Conservation (phyloP, 2,329 filamentous ascomycete species). For the Cladobotryum protrusum region DNA sequence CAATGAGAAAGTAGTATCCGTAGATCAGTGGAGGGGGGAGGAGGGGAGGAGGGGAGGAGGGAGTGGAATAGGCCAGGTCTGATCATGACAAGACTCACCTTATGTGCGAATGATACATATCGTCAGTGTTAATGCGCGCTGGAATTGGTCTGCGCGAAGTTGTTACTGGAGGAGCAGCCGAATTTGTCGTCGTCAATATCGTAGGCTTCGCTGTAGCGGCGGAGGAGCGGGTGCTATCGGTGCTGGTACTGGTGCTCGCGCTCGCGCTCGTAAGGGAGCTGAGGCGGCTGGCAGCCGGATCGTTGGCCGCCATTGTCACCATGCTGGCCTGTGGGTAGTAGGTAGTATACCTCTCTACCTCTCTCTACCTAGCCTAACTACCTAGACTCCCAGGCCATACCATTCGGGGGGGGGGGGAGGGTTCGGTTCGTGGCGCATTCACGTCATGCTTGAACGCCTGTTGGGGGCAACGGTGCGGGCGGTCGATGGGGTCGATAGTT, state of each 20-base stretch:
- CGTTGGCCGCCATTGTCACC: conserved; percentile 62
- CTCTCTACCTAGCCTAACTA: no score
- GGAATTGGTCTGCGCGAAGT: conserved; percentile 17
- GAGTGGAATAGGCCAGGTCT: conserved; percentile 1
- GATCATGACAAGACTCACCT: conserved; percentile 25
- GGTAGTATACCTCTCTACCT: conserved; percentile 14
- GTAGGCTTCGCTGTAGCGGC: conserved; percentile 56
- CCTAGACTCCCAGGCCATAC: conserved; percentile 22
- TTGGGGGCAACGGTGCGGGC: background rate
- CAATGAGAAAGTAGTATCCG: background rate
- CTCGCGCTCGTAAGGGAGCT: conserved; percentile 30
- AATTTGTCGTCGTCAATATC: conserved; percentile 26
- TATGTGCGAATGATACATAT: conserved; percentile 31
- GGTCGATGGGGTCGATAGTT: background rate
- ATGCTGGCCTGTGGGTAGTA: conserved; percentile 26
- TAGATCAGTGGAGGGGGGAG: background rate
- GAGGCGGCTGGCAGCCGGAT: conserved; percentile 53
- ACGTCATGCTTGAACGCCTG: conserved; percentile 23
- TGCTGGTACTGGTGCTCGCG: conserved; percentile 39
- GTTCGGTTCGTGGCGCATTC: conserved; percentile 22
- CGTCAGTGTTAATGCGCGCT: conserved; percentile 34
- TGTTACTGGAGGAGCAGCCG: conserved; percentile 18
- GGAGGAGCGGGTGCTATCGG: conserved; percentile 59
- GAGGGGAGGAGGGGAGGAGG: conserved; percentile 16
- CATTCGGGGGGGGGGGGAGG: conserved; percentile 17